Evolutionary conservation across 139 green algal genomes (phyloP), one percentile per base, ranked within the genome.

Genomic region (Tetradesmus obliquus): DNA sequence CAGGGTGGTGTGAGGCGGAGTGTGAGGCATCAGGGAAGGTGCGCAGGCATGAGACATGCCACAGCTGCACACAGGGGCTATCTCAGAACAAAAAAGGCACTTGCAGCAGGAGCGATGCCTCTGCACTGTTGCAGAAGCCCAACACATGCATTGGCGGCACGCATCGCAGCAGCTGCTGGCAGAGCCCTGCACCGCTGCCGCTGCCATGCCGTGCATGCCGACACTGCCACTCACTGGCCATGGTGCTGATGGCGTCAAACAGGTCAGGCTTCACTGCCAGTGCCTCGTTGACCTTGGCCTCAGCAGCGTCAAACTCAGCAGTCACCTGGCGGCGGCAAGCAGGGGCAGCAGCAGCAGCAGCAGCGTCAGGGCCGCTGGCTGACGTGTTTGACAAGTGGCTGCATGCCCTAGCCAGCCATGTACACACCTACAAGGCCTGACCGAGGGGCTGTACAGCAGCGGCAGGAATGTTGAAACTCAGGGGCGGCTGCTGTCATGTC

Each of bases 211-310:
- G 10, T 72, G 60, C 60, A 72, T 72, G 12, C 10, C 10, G 10
- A 32, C 19, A 24, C 6, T 57, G 32, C 81, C 93, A 87, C 32
- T 82, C n/a, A 90, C 86, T 4, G 60, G 62, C 97, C 81, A 96
- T 86, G 5, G 90, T 85, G 7, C 93, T 88, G 20, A 93, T 45
- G 2, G 90, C 95, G 91, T 98, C 96, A 82, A 95, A 96, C 76
- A 93, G 96, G 87, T 97, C 94, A 0, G 93, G 54, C 85, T 97
- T 97, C 86, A 95, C 88, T 32, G 69, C 88, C 91, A 98, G 93
- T 0, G 95, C 93, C 93, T 97, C 93, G 79, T 97, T 93, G 90
- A 97, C 97, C 89, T 95, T 95, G 74, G 92, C 94, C 24, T 90
- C 89, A 32, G 86, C 89, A 54, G 91, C 87, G 15, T 93, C 76